A percentile compares a stretch with the other conserved stretches of the same genome.
These are phyloP conservation scores for Coemansia sp. DNA, from an alignment of 192 early-diverging fungal species.

Conservation along the genomic window DNA sequence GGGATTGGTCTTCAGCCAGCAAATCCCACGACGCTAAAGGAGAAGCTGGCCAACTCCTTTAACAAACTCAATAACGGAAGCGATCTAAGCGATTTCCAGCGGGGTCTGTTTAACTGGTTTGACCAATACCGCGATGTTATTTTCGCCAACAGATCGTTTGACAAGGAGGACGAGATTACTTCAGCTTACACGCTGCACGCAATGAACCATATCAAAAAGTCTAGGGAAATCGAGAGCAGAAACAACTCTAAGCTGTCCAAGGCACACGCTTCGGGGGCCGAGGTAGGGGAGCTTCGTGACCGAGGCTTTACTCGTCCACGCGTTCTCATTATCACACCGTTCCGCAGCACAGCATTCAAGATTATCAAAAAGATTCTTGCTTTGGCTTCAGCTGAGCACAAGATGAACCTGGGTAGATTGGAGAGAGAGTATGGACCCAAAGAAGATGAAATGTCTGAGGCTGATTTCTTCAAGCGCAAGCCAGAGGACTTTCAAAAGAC, in stretches of 20 bases:
- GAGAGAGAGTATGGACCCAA: constrained; percentile 70
- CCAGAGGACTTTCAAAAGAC: constrained; percentile 78
- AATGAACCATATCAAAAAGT: constrained; percentile 88
- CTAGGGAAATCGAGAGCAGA: constrained; percentile 59
- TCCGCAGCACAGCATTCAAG: constrained; percentile 77
- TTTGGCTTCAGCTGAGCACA: constrained; percentile 74
- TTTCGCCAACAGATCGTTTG: constrained; percentile 57
- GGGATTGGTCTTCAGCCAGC: constrained; percentile 16
- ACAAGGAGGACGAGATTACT: constrained; percentile 67
- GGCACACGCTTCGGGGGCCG: constrained; percentile 55
- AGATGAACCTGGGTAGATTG: constrained; percentile 78
- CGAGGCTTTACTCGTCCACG: constrained; percentile 95
- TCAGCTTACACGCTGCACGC: constrained; percentile 75
- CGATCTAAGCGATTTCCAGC: constrained; percentile 54
- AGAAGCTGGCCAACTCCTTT: constrained; percentile 29
- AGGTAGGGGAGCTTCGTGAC: constrained; percentile 78
- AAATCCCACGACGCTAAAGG: constrained; percentile 26
- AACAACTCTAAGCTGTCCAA: constrained; percentile 73
- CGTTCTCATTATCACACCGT: constrained; percentile 85
- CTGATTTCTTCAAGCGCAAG: constrained; percentile 54
- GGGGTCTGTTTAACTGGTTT: constrained; percentile 57
- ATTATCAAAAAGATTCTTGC: constrained; percentile 72
- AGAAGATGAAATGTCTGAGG: constrained; percentile 55
- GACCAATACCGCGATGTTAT: constrained; percentile 76
- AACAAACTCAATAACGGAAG: constrained; percentile 25